A percentile compares a stretch with the other conserved stretches of the same genome.
These are phyloP conservation scores for Buddleja alternifolia DNA, from an alignment of 257 asterid species.

Conservation along the genomic window DNA sequence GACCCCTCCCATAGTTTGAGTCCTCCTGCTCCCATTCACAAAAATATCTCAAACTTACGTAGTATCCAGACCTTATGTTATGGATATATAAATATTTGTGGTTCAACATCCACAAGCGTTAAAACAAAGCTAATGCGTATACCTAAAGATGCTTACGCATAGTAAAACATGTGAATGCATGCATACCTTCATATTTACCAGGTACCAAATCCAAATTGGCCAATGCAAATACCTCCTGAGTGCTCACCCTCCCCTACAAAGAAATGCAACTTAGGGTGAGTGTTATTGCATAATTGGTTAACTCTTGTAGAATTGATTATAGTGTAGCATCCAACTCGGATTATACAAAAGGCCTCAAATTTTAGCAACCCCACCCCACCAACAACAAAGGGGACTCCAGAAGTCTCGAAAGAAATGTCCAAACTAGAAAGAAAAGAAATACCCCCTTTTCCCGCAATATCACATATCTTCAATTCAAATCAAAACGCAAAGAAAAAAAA, in stretches of 20 bases:
- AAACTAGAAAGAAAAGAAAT: not conserved
- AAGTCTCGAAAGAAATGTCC: not conserved
- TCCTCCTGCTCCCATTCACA: constrained; percentile 63
- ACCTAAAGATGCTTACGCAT: not conserved
- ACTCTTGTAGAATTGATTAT: too few relatives aligned
- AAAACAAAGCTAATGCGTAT: not conserved
- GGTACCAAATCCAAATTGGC: constrained; percentile 91
- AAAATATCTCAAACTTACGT: constrained; percentile 7
- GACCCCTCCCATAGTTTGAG: constrained; percentile 98
- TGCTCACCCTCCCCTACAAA: constrained; percentile 89
- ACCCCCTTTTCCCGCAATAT: not conserved
- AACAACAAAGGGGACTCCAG: constrained; percentile 7
- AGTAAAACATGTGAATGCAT: too few relatives aligned
- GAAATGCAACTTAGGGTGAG: constrained; percentile 24
- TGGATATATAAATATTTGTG: not conserved
- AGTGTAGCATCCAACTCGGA: too few relatives aligned
- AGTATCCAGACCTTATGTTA: not conserved
- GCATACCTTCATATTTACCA: constrained; percentile 95
- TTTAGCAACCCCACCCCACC: too few relatives aligned
- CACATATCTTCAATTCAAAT: not conserved
- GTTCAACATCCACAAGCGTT: not conserved
- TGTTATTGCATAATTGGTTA: too few relatives aligned
- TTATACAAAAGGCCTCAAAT: not conserved
- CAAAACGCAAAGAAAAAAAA: not conserved
- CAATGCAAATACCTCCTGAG: constrained; percentile 78